These are phyloP conservation scores for Xylaria curta DNA, from an alignment of 495 filamentous ascomycete genomes.

Conservation along the genomic window DNA sequence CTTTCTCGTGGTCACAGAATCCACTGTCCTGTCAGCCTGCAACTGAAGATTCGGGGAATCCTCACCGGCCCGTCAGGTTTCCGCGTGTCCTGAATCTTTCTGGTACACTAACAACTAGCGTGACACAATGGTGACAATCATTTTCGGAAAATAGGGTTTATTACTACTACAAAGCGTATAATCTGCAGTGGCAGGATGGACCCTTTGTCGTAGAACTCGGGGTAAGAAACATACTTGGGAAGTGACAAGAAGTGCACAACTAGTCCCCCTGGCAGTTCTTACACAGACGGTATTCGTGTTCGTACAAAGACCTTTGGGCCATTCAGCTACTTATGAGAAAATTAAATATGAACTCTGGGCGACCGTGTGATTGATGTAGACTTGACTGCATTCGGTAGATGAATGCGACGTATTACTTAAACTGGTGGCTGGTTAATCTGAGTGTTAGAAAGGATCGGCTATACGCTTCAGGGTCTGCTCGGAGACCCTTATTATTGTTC, in stretches of 20 bases:
- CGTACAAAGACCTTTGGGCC: neutral
- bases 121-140: neutral
- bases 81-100: neutral
- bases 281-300: neutral
- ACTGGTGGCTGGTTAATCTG: neutral
- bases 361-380: neutral
- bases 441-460: neutral
- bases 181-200: neutral
- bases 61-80: constrained; percentile 6
- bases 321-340: neutral
- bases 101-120: neutral
- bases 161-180: neutral
- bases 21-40: constrained; percentile 1
- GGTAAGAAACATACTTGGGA: neutral
- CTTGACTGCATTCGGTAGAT: neutral
- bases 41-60: constrained; percentile 19
- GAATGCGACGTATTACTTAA: neutral
- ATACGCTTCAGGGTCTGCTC: neutral
- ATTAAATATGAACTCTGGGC: neutral
- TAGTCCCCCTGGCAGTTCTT: neutral
- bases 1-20: neutral
- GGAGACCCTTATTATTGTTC: neutral
- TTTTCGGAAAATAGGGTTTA: neutral
- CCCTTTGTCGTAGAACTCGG: neutral
- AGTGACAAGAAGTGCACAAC: neutral